phyloP scores from a whole-genome alignment of 495 filamentous ascomycete genomes.

The Hyaloscypha variabilis region DNA sequence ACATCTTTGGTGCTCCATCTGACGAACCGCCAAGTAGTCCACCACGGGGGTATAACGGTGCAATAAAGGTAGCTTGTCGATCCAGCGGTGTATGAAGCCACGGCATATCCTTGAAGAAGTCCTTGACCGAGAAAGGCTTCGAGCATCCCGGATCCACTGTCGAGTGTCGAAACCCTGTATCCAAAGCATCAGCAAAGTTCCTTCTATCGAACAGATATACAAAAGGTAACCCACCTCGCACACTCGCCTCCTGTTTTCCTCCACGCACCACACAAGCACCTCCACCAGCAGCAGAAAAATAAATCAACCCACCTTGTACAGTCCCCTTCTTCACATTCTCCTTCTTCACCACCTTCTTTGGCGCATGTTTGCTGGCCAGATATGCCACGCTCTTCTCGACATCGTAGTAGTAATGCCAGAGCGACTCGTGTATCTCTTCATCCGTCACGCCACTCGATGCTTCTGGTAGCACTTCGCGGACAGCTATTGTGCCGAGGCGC shows the following conservation, averaged over 20 bases:
- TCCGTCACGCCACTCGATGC: conserved; percentile 57
- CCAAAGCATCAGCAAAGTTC: not conserved
- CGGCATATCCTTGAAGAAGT: conserved; percentile 81
- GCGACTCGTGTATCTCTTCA: conserved; percentile 79
- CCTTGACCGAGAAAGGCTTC: conserved; percentile 32
- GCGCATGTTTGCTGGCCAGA: conserved; percentile 62
- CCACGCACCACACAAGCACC: too few relatives aligned
- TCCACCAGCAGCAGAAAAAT: conserved; percentile 5
- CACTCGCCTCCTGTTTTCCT: not conserved
- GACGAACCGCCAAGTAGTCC: conserved; percentile 77
- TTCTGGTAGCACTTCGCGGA: conserved; percentile 55
- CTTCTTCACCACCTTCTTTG: conserved; percentile 44
- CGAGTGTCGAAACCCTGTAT: not conserved
- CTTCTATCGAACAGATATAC: not conserved
- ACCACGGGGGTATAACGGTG: conserved; percentile 61
- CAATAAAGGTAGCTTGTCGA: conserved; percentile 68
- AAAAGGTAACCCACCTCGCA: conserved; percentile 20
- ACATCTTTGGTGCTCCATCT: conserved; percentile 66
- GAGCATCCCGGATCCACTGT: conserved; percentile 11
- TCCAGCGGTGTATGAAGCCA: conserved; percentile 80
- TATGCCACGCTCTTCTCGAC: conserved; percentile 81
- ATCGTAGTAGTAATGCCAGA: conserved; percentile 98
- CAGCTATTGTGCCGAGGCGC: conserved; percentile 54
- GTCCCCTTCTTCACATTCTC: conserved; percentile 46
- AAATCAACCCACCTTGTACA: conserved; percentile 30